Evolutionary conservation across 23 red algal species (phyloP), one percentile per base, ranked within the genome.

Genomic region (Pyropia haitanensis): DNA sequence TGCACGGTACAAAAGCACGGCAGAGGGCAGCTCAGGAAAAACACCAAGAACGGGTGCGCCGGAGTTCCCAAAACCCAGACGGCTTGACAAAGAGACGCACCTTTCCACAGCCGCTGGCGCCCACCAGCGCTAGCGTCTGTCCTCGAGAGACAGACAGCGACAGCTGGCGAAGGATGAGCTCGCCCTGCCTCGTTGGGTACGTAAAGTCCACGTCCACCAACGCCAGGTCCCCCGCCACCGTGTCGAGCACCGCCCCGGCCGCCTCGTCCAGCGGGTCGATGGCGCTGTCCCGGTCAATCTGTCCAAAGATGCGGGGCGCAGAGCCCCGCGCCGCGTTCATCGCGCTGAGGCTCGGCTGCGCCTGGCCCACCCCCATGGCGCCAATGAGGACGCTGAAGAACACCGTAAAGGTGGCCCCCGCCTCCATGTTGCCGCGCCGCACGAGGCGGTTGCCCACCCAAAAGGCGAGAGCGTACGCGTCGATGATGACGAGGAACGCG

Each of bases 331-430:
- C 88, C 57, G 68, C 61, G 60, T 51, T 62, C 17, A 92, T 78
- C 51, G 79, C 80, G 25, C 52, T 70, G 52, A 83, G 78, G 18
- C 72, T 27, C 18, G 74, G 91, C 51, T 44, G 56, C 48, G 64
- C 65, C 54, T 96, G 91, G 19, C 91, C 91, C 51, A 96, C 78
- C 2, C 71, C 76, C 72, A 89, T 85, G 24, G 77, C 72, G n/a
- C 70, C 91, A 48, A 96, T 81, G 59, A 96, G 69, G 15, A 87
- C 82, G 55, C 67, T 77, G 53, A 96, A 96, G 58, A 96, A 89
- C n/a, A 78, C 80, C 27, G 77, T 58, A 16, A 96, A 68, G 46
- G 88, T 60, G 66, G 84, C 82, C 27, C 73, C 73, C 22, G 65
- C 60, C 12, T 65, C 56, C 29, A 88, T 66, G 4, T 51, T 70